Evolutionary conservation across 2,329 filamentous ascomycete species (phyloP), one percentile per base, ranked within the genome.

Genomic region (Fusarium sp.): DNA sequence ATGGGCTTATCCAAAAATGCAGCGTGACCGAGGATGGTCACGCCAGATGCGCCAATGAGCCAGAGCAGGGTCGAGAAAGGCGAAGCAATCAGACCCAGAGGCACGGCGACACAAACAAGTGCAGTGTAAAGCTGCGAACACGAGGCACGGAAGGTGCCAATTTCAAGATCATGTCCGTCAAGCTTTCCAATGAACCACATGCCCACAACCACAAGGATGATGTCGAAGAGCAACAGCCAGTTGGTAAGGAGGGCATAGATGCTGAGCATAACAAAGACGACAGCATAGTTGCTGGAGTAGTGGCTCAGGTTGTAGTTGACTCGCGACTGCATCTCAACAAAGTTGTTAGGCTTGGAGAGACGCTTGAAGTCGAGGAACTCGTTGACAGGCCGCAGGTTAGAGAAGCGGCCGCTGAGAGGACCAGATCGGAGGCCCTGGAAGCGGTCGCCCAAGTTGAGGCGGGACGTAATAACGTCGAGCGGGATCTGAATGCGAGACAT

Each of bases 281-380:
- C 91, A 74, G 92, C 92, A 88, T 99, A 99, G 86, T 99, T 99
- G 91, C 94, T 98, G 69, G 94, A 97, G 87, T 97, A 99, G 85
- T 98, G 92, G 80, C 92, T 90, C 72, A 99, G 84, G 83, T 99
- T 99, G 90, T 98, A 98, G 86, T 97, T 97, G 84, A 97, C 91
- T 72, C 95, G 90, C 75, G 91, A 94, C 83, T 98, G 95, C 71
- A 94, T 90, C 82, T 98, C 94, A 72, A 85, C 85, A 77, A 98
- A 98, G 84, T 97, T 97, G 78, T 88, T 89, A 29, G 96, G 96
- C 85, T 98, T 99, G 73, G 94, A 97, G 60, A 99, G 77, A 74
- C 94, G 94, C 89, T 98, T 98, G 84, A 98, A 82, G 82, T 98
- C 94, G 81, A 98, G 87, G 84, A 99, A 99, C 83, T 99, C 96